phyloP scores from a whole-genome alignment of 257 asterid species.

The Ajuga chamaepitys region DNA sequence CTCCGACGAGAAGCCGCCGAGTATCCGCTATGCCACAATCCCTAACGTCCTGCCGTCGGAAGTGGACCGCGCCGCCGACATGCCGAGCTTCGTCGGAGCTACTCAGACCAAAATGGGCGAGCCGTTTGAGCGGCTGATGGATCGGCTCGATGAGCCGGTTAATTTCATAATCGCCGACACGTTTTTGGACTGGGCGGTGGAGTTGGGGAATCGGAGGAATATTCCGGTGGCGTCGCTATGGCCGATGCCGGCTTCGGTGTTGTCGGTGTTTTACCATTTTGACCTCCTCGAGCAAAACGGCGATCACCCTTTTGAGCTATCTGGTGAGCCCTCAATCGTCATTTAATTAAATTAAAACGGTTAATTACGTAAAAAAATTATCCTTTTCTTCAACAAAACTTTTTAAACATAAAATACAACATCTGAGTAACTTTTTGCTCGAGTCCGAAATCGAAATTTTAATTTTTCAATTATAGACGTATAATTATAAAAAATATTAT shows the following conservation, averaged over 20 bases:
- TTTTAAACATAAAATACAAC: too few relatives aligned
- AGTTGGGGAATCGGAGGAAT: constrained; percentile 46
- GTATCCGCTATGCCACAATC: constrained; percentile 45
- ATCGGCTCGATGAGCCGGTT: constrained; percentile 26
- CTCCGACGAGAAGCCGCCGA: constrained; percentile 42
- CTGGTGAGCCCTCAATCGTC: constrained; percentile 31
- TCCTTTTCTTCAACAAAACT: too few relatives aligned
- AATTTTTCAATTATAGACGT: too few relatives aligned
- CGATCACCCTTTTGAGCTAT: constrained; percentile 31
- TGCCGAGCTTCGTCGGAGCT: constrained; percentile 44
- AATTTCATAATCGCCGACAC: constrained; percentile 39
- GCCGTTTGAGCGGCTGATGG: constrained; percentile 49
- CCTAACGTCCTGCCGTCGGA: constrained; percentile 66
- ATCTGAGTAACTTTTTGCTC: too few relatives aligned
- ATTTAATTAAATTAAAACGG: not conserved
- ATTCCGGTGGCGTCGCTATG: constrained; percentile 79
- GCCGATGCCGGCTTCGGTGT: constrained; percentile 62
- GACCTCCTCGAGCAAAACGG: constrained; percentile 36
- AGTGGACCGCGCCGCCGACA: constrained; percentile 44
- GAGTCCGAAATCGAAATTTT: too few relatives aligned
- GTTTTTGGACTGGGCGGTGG: constrained; percentile 47
- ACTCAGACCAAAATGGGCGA: constrained; percentile 53
- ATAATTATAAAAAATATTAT: too few relatives aligned
- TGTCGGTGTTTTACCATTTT: constrained; percentile 41
- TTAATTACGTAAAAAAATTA: too few relatives aligned